Percentiles rank a stretch among this genome's conserved stretches.
Conservation (phyloP, 2,329 filamentous ascomycete genomes). For the Magnaporthiopsis rhizophila region DNA sequence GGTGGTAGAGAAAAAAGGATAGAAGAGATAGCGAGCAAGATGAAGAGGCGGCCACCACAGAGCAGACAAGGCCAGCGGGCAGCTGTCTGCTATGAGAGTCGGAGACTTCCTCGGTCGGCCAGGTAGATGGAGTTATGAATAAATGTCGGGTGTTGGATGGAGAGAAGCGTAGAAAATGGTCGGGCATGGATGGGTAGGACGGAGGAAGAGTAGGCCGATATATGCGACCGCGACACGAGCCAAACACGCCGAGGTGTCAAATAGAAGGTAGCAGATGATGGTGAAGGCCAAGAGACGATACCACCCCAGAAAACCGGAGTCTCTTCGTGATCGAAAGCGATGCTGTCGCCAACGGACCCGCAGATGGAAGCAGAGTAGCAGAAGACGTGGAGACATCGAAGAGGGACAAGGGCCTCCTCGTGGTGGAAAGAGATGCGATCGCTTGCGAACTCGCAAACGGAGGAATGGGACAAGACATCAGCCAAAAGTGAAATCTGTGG, state of each 20-base stretch:
- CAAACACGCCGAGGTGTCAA: background rate
- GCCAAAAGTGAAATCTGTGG: background rate
- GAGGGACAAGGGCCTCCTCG: background rate
- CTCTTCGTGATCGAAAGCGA: too few relatives aligned
- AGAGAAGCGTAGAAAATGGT: background rate
- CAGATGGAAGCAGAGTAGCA: too few relatives aligned
- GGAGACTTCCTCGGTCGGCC: too few relatives aligned
- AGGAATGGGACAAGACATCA: background rate
- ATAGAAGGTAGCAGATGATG: background rate
- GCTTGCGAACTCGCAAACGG: background rate
- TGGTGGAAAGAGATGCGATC: background rate
- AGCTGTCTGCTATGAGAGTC: too few relatives aligned
- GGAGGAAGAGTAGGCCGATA: background rate
- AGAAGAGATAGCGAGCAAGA: background rate
- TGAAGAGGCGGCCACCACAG: background rate
- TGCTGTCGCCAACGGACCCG: too few relatives aligned
- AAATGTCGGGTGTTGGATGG: background rate
- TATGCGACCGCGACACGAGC: background rate
- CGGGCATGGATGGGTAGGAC: background rate
- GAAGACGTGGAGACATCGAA: too few relatives aligned
- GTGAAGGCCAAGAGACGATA: background rate
- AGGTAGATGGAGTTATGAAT: background rate
- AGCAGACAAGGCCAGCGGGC: too few relatives aligned
- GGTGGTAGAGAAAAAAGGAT: background rate
- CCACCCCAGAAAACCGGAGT: background rate